Conservation (phyloP, 1,139 yeast genomes). For the Yamadazyma conglobata region DNA sequence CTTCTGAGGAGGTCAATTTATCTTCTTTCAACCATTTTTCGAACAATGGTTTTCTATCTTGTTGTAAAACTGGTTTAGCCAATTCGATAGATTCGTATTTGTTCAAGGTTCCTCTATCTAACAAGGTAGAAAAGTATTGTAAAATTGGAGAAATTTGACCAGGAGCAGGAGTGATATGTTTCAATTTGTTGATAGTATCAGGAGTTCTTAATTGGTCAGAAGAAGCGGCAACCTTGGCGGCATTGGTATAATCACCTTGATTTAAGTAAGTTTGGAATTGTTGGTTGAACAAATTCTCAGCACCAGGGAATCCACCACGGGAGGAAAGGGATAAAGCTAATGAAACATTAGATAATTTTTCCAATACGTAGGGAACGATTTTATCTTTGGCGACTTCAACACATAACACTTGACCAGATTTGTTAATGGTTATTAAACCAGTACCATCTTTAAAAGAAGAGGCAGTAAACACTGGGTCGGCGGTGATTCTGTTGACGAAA, state of each 20-base stretch:
- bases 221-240: slow-evolving; percentile 96
- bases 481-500: slow-evolving; percentile 94
- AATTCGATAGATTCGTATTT: slow-evolving; percentile 92
- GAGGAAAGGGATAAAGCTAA: slow-evolving; percentile 87
- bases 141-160: slow-evolving; percentile 94
- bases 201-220: slow-evolving; percentile 93
- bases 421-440: slow-evolving; percentile 91
- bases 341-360: slow-evolving; percentile 80
- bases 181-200: slow-evolving; percentile 89
- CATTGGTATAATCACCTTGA: slow-evolving; percentile 84
- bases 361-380: slow-evolving; percentile 85
- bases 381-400: slow-evolving; percentile 86
- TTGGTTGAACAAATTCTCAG: slow-evolving; percentile 85
- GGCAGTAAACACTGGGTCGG: slow-evolving; percentile 94
- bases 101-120: slow-evolving; percentile 91
- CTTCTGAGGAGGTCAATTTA: slow-evolving; percentile 90
- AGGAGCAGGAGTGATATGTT: slow-evolving; percentile 89
- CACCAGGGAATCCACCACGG: slow-evolving; percentile 97
- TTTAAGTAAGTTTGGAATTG: slow-evolving; percentile 85
- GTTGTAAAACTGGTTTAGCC: slow-evolving; percentile 93
- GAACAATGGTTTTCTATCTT: slow-evolving; percentile 87
- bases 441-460: slow-evolving; percentile 66
- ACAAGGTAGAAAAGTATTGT: slow-evolving; percentile 86
- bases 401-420: slow-evolving; percentile 91
- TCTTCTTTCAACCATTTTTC: slow-evolving; percentile 97